Conservation (phyloP, 176 grass and related monocot genomes). For the Aegilops longissima region DNA sequence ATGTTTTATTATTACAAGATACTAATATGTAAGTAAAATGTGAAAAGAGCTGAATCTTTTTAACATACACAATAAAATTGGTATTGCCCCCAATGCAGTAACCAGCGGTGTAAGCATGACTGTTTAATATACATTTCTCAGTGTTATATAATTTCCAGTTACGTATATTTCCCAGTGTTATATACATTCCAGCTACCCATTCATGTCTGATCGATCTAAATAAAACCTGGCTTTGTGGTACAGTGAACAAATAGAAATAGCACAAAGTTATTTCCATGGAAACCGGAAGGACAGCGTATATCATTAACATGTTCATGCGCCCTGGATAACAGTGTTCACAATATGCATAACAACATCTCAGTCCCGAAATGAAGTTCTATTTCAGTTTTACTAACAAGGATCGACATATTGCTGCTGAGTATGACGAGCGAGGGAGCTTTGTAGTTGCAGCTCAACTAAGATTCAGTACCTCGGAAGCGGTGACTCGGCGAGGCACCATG, state of each 20-base stretch:
- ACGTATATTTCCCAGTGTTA: neutral
- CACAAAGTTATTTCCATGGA: neutral
- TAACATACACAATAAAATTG: neutral
- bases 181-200: neutral
- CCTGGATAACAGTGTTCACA: neutral
- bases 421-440: neutral
- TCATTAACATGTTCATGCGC: neutral
- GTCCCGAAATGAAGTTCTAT: neutral
- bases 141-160: neutral
- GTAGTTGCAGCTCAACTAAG: neutral
- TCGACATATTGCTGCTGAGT: neutral
- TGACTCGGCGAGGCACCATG: slow-evolving; percentile 63
- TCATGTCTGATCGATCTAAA: neutral
- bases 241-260: neutral
- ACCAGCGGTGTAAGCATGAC: neutral
- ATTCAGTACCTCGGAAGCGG: slow-evolving; percentile 50
- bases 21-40: neutral
- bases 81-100: neutral
- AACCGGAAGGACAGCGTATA: neutral
- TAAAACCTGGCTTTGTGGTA: neutral
- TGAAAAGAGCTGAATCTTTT: neutral
- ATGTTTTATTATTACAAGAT: neutral
- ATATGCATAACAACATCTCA: neutral
- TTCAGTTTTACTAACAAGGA: neutral
- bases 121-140: neutral